A percentile compares a stretch with the other conserved stretches of the same genome.
phyloP scores from a whole-genome alignment of 495 filamentous ascomycete genomes.

The Geopyxis carbonaria region DNA sequence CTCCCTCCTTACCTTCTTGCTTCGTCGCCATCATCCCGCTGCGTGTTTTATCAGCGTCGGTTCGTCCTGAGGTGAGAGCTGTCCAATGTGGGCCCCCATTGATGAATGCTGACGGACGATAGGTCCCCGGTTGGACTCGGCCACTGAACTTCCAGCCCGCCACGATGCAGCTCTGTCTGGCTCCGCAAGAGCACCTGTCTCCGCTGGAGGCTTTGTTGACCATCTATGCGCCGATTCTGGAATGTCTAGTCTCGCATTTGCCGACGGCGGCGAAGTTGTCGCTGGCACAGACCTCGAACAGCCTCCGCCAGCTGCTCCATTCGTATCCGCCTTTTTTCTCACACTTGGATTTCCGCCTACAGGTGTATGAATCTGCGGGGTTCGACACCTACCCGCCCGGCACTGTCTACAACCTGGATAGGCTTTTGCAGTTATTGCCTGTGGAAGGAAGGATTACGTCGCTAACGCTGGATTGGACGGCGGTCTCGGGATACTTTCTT shows the following conservation, averaged over 20 bases:
- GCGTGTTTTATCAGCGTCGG: no score
- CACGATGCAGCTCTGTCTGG: constrained; percentile 17
- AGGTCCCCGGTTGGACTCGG: no score
- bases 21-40: no score
- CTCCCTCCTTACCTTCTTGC: no score
- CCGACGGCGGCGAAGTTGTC: constrained; percentile 19
- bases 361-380: constrained; percentile 16
- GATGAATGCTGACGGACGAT: no score
- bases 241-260: constrained; percentile 25
- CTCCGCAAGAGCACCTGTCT: constrained; percentile 22
- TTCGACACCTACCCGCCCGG: constrained; percentile 24
- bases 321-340: constrained; percentile 23
- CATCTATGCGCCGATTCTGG: constrained; percentile 24
- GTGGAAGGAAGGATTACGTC: constrained; percentile 23
- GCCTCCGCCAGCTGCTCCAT: constrained; percentile 18
- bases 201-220: constrained; percentile 22
- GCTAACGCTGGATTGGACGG: constrained; percentile 25
- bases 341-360: constrained; percentile 22
- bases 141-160: no score
- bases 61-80: no score
- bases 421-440: constrained; percentile 18
- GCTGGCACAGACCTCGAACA: constrained; percentile 18
- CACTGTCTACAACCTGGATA: constrained; percentile 25
- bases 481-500: constrained; percentile 23
- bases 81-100: no score